Percentiles rank a stretch among this genome's conserved stretches.
Evolutionary conservation across 345 rosid genomes (phyloP).

Genomic region (Populus deltoides): DNA sequence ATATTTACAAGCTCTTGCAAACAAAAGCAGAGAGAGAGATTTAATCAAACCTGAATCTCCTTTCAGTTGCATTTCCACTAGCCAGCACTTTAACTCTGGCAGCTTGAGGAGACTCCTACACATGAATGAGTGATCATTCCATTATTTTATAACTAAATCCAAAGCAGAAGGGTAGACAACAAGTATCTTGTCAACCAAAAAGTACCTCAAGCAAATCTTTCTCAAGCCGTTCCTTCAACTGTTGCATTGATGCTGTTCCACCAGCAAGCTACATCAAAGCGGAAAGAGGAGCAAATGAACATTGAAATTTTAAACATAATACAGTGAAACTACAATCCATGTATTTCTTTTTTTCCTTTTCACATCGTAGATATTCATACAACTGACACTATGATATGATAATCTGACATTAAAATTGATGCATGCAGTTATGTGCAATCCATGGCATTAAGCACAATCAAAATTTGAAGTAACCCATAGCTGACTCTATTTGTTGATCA

Average conservation of each 20-base stretch:
- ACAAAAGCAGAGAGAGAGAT: background rate
- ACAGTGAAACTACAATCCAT: background rate
- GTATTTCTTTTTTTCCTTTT: background rate
- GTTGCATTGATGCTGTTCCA: constrained; percentile 99
- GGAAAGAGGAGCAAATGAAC: constrained; percentile 5
- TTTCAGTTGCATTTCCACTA: constrained; percentile 89
- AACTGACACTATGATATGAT: background rate
- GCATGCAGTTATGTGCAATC: too few species aligned
- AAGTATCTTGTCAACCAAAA: background rate
- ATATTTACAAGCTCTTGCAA: too few species aligned
- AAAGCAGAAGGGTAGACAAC: background rate
- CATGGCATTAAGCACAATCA: too few species aligned
- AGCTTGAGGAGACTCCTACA: constrained; percentile 97
- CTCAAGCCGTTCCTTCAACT: constrained; percentile 95
- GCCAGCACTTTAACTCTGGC: constrained; percentile 96
- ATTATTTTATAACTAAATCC: constrained; percentile 3
- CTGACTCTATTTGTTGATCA: background rate
- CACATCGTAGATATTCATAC: background rate
- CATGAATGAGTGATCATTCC: constrained; percentile 13
- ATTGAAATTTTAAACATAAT: background rate
- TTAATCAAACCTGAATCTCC: constrained; percentile 78
- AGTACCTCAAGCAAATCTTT: constrained; percentile 91
- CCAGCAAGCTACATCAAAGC: constrained; percentile 76
- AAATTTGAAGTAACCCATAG: too few species aligned
- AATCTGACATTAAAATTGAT: background rate